A percentile compares a stretch with the other conserved stretches of the same genome.
Evolutionary conservation across 2,329 filamentous ascomycete species (phyloP).

Genomic region (Didymella pinodella): DNA sequence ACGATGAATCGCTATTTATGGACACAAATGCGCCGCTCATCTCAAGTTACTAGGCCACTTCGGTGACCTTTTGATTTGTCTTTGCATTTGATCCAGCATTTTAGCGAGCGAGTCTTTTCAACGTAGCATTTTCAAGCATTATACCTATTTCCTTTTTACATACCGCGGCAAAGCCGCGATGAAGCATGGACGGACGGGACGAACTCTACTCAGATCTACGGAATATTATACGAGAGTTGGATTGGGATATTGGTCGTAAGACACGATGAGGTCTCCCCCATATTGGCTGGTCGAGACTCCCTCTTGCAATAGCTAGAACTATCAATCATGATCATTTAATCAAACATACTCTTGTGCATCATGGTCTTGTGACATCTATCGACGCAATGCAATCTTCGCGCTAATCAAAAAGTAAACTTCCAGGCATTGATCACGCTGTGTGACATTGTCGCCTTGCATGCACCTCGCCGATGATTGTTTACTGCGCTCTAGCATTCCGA

Average conservation of each 20-base stretch:
- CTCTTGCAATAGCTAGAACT: constrained; percentile 34
- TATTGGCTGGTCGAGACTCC: constrained; percentile 36
- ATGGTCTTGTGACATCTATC: constrained; percentile 27
- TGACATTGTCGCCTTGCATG: constrained; percentile 14
- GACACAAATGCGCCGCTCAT: constrained; percentile 52
- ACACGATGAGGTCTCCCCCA: constrained; percentile 36
- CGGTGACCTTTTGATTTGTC: constrained; percentile 44
- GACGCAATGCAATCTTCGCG: constrained; percentile 24
- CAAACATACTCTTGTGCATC: constrained; percentile 18
- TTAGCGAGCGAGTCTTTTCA: constrained; percentile 50
- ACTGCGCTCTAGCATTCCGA: background rate
- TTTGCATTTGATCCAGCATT: constrained; percentile 45
- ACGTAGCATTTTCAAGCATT: constrained; percentile 43
- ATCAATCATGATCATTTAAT: constrained; percentile 33
- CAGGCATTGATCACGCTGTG: constrained; percentile 23
- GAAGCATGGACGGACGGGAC: constrained; percentile 14
- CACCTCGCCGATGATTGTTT: constrained; percentile 12
- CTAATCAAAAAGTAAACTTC: constrained; percentile 24
- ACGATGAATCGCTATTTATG: constrained; percentile 52
- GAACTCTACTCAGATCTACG: constrained; percentile 23
- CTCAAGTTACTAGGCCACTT: constrained; percentile 49
- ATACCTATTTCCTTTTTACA: constrained; percentile 37
- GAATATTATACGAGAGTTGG: constrained; percentile 14
- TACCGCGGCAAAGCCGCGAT: constrained; percentile 25
- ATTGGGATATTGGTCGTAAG: constrained; percentile 19